Base-by-base conservation (phyloP, 192 early-diverging fungal genomes). In the Podila horticola region DNA sequence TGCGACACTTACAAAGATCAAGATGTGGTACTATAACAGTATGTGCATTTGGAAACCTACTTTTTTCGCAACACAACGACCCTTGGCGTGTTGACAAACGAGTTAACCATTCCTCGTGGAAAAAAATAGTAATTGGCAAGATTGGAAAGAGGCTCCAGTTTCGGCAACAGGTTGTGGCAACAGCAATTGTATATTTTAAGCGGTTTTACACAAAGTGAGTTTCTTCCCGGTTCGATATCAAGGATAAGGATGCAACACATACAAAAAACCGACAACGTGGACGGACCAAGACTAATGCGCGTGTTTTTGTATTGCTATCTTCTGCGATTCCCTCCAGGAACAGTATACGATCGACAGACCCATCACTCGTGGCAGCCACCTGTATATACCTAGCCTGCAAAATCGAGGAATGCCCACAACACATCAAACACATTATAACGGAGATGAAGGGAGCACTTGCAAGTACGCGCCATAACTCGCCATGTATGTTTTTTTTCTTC, bases 351-450 rank as follows among this genome's bases (percentile, higher is more conserved):
- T 82, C 86, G 30, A 94, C 93, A 34, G 95, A 97, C 71, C 94
- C 94, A 22, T 88, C 88, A 50, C 83, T 98, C 19, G 93, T 96
- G 41, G 82, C 87, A 1, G 88, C 91, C 10, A 95, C 96, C 6
- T 96, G 94, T 71, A 84, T 96, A 60, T 97, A 96, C 67, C 72
- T 97, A 55, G 97, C 96, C 3, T 92, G 92, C 83, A 97, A 98
- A 74, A 92, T 96, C 51, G 96, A 97, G 72, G 97, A 98, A 74
- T 90, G 85, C 60, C 89, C 89, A 24, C 83, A 86, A 31, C 89
- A 90, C 58, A 90, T 90, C 67, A 91, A 91, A 58, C 74, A 85
- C 30, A 85, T 89, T 57, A 85, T 87, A 38, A 64, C 75, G 34
- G 88, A 91, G 58, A 87, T 85, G 71, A 91, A 87, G 62, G 41